These are phyloP conservation scores for Clonostachys solani DNA, from an alignment of 2,329 filamentous ascomycete species.

Conservation along the genomic window DNA sequence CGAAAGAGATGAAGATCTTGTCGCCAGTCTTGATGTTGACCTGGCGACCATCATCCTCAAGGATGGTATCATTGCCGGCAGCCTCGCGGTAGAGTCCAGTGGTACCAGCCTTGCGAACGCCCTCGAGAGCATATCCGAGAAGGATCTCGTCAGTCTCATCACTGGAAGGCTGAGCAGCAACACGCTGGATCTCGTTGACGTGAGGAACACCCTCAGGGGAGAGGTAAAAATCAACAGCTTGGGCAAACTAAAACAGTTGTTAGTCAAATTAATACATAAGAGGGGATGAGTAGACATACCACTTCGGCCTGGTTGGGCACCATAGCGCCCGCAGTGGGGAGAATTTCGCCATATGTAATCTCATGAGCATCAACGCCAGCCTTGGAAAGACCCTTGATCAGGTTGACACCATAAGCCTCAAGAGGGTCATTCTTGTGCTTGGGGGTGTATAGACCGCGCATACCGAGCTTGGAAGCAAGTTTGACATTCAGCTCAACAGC, in stretches of 20 bases:
- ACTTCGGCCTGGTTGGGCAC: slow-evolving; percentile 69
- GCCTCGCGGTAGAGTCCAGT: slow-evolving; percentile 58
- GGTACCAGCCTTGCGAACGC: slow-evolving; percentile 62
- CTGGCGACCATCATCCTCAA: slow-evolving; percentile 45
- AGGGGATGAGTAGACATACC: slow-evolving; percentile 29
- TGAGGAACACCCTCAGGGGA: slow-evolving; percentile 49
- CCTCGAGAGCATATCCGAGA: slow-evolving; percentile 68
- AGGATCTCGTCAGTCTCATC: slow-evolving; percentile 59
- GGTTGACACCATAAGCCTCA: slow-evolving; percentile 57
- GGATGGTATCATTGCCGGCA: slow-evolving; percentile 34
- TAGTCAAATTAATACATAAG: slow-evolving; percentile 8
- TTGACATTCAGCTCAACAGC: slow-evolving; percentile 64
- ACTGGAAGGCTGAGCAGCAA: slow-evolving; percentile 49
- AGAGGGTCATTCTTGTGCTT: slow-evolving; percentile 48
- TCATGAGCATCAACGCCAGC: slow-evolving; percentile 58
- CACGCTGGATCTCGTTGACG: slow-evolving; percentile 54
- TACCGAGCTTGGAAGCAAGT: slow-evolving; percentile 34
- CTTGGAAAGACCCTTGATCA: slow-evolving; percentile 63
- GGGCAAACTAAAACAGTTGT: slow-evolving; percentile 51
- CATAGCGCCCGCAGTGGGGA: slow-evolving; percentile 63
- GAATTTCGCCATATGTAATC: slow-evolving; percentile 66
- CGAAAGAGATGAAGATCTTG: slow-evolving; percentile 61
- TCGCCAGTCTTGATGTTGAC: slow-evolving; percentile 51
- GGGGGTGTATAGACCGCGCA: slow-evolving; percentile 45
- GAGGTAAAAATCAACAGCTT: slow-evolving; percentile 71